These are phyloP conservation scores for Penicillium psychrosexuale DNA, from an alignment of 2,329 filamentous ascomycete species.

Conservation along the genomic window DNA sequence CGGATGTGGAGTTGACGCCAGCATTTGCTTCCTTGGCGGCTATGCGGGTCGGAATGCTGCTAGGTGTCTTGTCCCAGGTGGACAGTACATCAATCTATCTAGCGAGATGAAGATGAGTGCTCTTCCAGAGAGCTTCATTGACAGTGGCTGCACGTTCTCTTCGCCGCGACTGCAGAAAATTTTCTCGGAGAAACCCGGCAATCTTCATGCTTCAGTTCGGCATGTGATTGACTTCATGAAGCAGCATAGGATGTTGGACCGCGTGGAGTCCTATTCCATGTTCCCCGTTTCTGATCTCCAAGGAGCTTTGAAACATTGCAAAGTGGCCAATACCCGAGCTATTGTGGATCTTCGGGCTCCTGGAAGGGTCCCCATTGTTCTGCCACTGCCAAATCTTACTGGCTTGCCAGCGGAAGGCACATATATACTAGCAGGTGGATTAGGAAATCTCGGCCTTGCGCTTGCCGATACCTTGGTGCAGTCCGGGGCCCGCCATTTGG, in stretches of 20 bases:
- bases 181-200: conserved; percentile 18
- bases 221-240: conserved; percentile 17
- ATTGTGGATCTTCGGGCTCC: conserved; percentile 16
- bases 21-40: conserved; percentile 14
- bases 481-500: conserved; percentile 21
- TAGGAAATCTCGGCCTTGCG: conserved; percentile 23
- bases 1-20: conserved; percentile 17
- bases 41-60: conserved; percentile 15
- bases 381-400: conserved; percentile 9
- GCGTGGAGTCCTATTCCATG: conserved; percentile 7
- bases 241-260: conserved; percentile 11
- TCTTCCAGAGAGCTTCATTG: conserved; percentile 17
- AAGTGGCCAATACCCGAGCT: conserved; percentile 5
- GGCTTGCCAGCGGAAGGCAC: conserved; percentile 10
- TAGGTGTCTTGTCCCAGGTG: conserved; percentile 11
- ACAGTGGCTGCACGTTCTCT: conserved; percentile 19
- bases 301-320: conserved; percentile 11
- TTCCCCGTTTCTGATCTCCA: conserved; percentile 14
- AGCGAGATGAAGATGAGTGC: conserved; percentile 19
- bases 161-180: conserved; percentile 11
- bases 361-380: conserved; percentile 14
- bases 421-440: conserved; percentile 22
- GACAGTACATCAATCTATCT: conserved; percentile 20
- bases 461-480: conserved; percentile 18
- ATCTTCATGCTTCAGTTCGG: conserved; percentile 11